phyloP scores from a whole-genome alignment of 768 basidiomycete species.

The Gloeostereum incarnatum region DNA sequence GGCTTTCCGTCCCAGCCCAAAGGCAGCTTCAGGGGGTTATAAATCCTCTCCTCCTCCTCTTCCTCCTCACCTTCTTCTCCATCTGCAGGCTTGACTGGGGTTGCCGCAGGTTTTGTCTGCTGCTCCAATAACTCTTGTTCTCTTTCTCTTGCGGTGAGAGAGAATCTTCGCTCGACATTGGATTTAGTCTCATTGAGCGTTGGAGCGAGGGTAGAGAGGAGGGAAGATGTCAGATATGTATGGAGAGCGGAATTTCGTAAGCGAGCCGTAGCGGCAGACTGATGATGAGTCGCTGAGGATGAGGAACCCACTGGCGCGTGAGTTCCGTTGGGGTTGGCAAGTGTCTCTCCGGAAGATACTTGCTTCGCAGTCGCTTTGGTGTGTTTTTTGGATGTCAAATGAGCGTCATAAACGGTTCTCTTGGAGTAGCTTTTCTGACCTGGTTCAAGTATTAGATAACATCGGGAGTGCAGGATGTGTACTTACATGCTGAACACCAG shows the following conservation, averaged over 20 bases:
- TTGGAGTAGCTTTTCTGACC: constrained; percentile 95
- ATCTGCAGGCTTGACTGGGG: constrained; percentile 32
- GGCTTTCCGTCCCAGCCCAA: constrained; percentile 99
- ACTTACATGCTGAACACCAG: constrained; percentile 92
- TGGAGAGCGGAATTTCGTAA: constrained; percentile 58
- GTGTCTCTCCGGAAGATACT: constrained; percentile 34
- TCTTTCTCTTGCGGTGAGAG: constrained; percentile 94
- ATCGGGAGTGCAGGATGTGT: constrained; percentile 5
- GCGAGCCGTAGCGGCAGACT: constrained; percentile 29
- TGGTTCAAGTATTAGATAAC: constrained; percentile 18
- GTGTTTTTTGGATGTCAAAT: constrained; percentile 93
- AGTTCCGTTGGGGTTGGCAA: constrained; percentile 51
- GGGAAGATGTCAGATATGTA: constrained; percentile 58
- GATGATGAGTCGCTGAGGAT: constrained; percentile 20
- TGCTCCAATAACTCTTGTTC: constrained; percentile 88
- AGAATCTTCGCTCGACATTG: constrained; percentile 94
- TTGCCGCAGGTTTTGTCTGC: constrained; percentile 36
- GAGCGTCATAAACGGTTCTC: constrained; percentile 96
- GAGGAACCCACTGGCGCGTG: constrained; percentile 21
- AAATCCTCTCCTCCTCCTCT: constrained; percentile 93
- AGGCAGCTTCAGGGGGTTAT: constrained; percentile 95
- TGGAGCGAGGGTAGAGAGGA: constrained; percentile 55
- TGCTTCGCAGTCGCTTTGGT: constrained; percentile 81
- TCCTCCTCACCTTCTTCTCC: constrained; percentile 64
- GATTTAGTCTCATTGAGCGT: constrained; percentile 85